Percentiles rank a stretch among this genome's conserved stretches.
phyloP scores from a whole-genome alignment of 148 eudicot genomes.

The Fagopyrum homotropicum region DNA sequence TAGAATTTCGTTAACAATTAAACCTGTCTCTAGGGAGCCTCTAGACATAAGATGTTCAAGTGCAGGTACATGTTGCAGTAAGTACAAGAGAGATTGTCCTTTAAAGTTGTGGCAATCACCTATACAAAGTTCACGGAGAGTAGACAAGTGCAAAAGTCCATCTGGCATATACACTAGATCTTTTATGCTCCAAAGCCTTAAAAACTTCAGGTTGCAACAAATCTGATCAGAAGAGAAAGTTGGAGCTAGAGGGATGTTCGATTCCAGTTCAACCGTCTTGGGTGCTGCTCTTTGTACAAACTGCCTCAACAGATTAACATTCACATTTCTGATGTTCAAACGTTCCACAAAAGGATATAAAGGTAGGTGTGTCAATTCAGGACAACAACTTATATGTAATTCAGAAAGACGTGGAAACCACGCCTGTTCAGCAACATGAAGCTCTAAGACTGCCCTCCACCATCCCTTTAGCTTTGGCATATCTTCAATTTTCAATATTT shows the following conservation, averaged over 20 bases:
- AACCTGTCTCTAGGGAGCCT: background rate
- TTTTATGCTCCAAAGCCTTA: no score
- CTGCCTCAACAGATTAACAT: background rate
- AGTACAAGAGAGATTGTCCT: background rate
- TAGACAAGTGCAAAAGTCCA: background rate
- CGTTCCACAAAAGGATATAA: background rate
- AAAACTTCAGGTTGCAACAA: no score
- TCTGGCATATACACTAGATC: background rate
- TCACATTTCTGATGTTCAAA: background rate
- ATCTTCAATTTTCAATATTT: background rate
- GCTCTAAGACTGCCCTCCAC: conserved; percentile 14
- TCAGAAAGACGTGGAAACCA: background rate
- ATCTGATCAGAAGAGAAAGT: background rate
- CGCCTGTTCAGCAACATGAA: background rate
- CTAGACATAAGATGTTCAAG: background rate
- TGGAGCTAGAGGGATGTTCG: background rate
- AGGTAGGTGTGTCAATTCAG: background rate
- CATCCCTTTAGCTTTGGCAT: conserved; percentile 23
- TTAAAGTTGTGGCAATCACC: background rate
- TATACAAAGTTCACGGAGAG: background rate
- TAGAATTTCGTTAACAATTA: background rate
- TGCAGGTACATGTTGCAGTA: background rate
- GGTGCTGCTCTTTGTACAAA: background rate
- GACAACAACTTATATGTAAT: background rate
- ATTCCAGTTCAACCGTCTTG: no score